A percentile compares a stretch with the other conserved stretches of the same genome.
Evolutionary conservation across 768 basidiomycete species (phyloP).

Genomic region (Brasilioporus rufonigricans): DNA sequence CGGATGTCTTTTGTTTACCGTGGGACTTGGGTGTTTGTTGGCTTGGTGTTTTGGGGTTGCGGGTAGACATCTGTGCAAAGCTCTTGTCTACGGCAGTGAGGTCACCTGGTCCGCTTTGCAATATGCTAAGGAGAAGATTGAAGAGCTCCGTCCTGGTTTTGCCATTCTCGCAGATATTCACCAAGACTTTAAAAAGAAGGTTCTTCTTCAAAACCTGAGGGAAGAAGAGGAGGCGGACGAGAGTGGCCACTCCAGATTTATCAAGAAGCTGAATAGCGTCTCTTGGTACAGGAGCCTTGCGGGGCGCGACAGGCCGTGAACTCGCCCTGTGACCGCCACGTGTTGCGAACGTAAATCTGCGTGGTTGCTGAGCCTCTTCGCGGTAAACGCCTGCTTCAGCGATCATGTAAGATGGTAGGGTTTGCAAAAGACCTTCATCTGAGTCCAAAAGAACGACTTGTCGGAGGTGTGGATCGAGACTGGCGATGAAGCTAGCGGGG

Average conservation of each 20-base stretch:
- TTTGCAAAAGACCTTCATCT: constrained; percentile 80
- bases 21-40: constrained; percentile 44
- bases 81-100: constrained; percentile 89
- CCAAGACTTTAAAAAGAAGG: constrained; percentile 82
- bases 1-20: constrained; percentile 69
- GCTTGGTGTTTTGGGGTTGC: constrained; percentile 50
- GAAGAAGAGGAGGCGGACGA: constrained; percentile 93
- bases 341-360: constrained; percentile 30
- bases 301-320: constrained; percentile 33
- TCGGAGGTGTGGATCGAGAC: constrained; percentile 83
- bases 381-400: constrained; percentile 78
- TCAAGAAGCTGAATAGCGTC: constrained; percentile 95
- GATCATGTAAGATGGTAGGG: constrained; percentile 80
- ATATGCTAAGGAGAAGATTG: constrained; percentile 88
- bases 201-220: constrained; percentile 88
- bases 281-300: constrained; percentile 59
- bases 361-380: constrained; percentile 46
- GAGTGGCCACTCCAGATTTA: constrained; percentile 80
- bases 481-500: constrained; percentile 88
- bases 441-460: constrained; percentile 90
- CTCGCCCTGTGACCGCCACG: constrained; percentile 27
- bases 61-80: constrained; percentile 87
- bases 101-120: constrained; percentile 95
- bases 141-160: constrained; percentile 91
- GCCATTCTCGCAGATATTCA: constrained; percentile 93